These are phyloP conservation scores for Trypanosomatidae sp. DNA, from an alignment of 208 protist genomes.

Conservation along the genomic window DNA sequence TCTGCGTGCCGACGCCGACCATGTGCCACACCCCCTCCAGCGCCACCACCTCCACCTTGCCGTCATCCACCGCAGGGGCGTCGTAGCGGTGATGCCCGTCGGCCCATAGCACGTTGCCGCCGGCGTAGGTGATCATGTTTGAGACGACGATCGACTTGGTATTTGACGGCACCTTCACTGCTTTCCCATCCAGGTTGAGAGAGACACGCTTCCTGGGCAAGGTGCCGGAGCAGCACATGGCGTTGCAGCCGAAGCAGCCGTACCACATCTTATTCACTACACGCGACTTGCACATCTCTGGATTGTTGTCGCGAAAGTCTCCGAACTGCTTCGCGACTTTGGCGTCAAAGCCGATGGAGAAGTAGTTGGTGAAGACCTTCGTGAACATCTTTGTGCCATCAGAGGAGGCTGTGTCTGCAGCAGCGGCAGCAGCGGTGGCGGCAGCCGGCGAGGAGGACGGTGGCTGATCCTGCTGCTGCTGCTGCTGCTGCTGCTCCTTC, in stretches of 20 bases:
- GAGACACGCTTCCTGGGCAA: constrained; percentile 33
- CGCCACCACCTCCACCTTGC: constrained; percentile 35
- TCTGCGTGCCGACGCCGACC: constrained; percentile 44
- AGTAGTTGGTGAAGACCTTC: constrained; percentile 64
- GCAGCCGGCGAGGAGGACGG: too few relatives aligned
- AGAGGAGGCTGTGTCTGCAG: background rate
- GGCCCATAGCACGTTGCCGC: constrained; percentile 50
- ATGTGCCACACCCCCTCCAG: constrained; percentile 62
- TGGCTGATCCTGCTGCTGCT: background rate
- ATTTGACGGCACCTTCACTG: constrained; percentile 29
- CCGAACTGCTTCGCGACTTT: constrained; percentile 42
- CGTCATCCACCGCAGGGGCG: constrained; percentile 33
- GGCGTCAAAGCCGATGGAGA: constrained; percentile 72
- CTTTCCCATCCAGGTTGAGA: constrained; percentile 32
- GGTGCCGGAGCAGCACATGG: constrained; percentile 33
- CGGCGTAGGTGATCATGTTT: constrained; percentile 62
- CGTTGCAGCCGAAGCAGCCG: constrained; percentile 45
- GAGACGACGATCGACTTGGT: constrained; percentile 44
- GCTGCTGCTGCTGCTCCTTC: background rate
- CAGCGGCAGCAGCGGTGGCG: background rate
- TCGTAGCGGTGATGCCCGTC: constrained; percentile 30
- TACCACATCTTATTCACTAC: constrained; percentile 65
- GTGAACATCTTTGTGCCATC: constrained; percentile 8
- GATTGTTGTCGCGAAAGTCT: constrained; percentile 48
- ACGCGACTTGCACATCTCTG: constrained; percentile 36